Evolutionary conservation across 1,139 yeast species (phyloP), one percentile per base, ranked within the genome.

Genomic region (Protomyces inouyei): DNA sequence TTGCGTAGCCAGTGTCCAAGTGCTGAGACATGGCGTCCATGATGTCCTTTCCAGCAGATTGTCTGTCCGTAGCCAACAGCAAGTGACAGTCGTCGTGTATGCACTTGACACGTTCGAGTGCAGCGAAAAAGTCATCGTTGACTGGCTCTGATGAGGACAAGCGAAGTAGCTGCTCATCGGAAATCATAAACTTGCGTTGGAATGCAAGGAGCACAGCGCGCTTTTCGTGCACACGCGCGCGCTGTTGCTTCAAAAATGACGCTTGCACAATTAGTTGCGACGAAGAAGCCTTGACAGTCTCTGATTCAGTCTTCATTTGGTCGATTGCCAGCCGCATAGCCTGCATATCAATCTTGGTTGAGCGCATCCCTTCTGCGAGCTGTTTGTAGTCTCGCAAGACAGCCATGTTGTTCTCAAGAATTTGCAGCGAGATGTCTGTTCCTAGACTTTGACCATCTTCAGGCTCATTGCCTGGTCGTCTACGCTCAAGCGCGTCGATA

Each of bases 11-110:
- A 52, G 76, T 73, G 64, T 80, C 80, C 14, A 85, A 78, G 57
- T 82, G 75, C n/a, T 74, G 76, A 48, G 83, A 80, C 76, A 85
- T 82, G 69, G 84, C 82, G 12, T 80, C 76, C 83, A 91, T 83
- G 60, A 92, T 83, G 56, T 84, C 83, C 46, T 82, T 73, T 1
- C 97, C 97, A 35, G 89, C 77, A 60, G 80, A 80, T n/a, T 86
- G 87, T 71, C 86, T 85, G 59, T 86, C 88, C 71, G 85, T 79
- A 8, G 87, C 82, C 46, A 88, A 79, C 60, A 89, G 77, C 28
- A 86, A 82, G 65, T 86, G 84, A 67, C 95, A 88, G 68, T 85
- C 83, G 48, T 82, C 80, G 71, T 85, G 84, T 35, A 91, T 86
- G 37, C 72, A 72, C 70, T 86, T 85, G 14, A 89, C 86, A 70